These are phyloP conservation scores for Phoma sp. DNA, from an alignment of 2,329 filamentous ascomycete genomes.

Conservation along the genomic window DNA sequence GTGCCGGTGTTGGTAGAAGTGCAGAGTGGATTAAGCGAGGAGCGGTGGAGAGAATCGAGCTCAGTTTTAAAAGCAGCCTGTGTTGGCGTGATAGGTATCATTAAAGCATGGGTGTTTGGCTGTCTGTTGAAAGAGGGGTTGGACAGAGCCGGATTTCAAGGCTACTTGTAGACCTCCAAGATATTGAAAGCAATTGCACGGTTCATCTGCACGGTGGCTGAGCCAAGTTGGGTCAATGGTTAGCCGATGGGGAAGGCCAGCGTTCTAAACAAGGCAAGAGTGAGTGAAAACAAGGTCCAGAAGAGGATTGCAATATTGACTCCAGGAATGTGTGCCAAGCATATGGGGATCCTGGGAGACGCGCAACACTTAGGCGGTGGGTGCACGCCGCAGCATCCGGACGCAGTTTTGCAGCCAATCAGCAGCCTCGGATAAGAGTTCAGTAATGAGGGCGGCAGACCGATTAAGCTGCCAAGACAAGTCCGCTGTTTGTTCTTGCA, in stretches of 20 bases:
- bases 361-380: constrained; percentile 8
- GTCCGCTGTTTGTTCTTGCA: background rate
- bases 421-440: constrained; percentile 6
- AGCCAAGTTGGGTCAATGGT: no score
- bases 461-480: constrained; percentile 7
- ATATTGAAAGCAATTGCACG: background rate
- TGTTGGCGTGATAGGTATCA: background rate
- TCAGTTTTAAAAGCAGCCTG: background rate
- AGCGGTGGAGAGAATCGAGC: background rate
- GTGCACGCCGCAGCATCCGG: constrained; percentile 1
- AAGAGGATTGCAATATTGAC: background rate
- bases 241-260: no score
- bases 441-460: background rate
- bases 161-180: no score
- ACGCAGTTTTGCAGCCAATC: constrained; percentile 3
- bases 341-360: background rate
- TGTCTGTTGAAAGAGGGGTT: background rate
- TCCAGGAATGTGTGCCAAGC: background rate
- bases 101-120: background rate
- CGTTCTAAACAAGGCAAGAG: background rate
- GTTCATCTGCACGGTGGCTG: background rate
- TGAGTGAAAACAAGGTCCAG: background rate
- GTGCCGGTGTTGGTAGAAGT: constrained; percentile 15
- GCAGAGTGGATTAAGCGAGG: constrained; percentile 18
- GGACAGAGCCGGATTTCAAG: background rate